Conservation (phyloP, 163 green algal species). For the Chloromonas sp. region DNA sequence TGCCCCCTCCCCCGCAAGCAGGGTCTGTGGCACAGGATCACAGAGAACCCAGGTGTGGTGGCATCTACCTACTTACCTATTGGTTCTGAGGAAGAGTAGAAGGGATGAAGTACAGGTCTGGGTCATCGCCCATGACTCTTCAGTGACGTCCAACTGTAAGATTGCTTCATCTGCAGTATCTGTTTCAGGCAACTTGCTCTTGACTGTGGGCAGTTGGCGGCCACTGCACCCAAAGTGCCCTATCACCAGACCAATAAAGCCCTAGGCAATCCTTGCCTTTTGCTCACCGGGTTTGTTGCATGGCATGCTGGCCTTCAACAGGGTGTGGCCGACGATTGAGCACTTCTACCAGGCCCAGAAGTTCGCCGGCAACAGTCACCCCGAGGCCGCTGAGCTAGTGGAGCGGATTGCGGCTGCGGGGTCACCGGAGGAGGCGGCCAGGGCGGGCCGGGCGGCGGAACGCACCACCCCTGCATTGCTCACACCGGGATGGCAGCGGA, state of each 20-base stretch:
- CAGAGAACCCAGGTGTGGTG: neutral
- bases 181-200: no score
- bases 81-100: neutral
- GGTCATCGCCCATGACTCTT: no score
- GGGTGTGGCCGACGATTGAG: slow-evolving; percentile 72
- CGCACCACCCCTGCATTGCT: slow-evolving; percentile 63
- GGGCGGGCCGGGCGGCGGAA: slow-evolving; percentile 70
- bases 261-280: no score
- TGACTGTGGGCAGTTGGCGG: no score
- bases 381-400: slow-evolving; percentile 44
- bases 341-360: slow-evolving; percentile 96
- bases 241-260: no score
- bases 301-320: neutral
- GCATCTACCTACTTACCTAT: neutral
- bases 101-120: no score
- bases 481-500: slow-evolving; percentile 66
- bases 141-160: no score
- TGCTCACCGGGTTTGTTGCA: no score
- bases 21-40: neutral
- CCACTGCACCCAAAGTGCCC: no score
- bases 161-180: no score
- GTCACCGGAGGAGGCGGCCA: slow-evolving; percentile 85
- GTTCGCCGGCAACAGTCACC: slow-evolving; percentile 48
- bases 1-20: no score
- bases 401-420: slow-evolving; percentile 26